Evolutionary conservation across 2,329 filamentous ascomycete species (phyloP).

Genomic region (Pseudocercospora musae): DNA sequence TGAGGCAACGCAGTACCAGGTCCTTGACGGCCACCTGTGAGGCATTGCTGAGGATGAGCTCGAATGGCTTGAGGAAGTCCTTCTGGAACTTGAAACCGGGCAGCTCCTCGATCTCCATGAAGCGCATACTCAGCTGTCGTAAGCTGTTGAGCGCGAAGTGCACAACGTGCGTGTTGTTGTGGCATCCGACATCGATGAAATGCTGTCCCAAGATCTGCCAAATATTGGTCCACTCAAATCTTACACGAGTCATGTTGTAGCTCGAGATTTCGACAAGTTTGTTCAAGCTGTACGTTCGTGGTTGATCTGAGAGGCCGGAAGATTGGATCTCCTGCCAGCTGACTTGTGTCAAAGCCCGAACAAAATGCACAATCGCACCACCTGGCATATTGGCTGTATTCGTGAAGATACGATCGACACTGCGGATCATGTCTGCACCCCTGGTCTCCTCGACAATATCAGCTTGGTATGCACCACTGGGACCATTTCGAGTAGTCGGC

Average conservation of each 20-base stretch:
- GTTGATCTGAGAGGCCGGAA: slow-evolving; percentile 91
- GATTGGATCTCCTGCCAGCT: slow-evolving; percentile 99
- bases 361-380: slow-evolving; percentile 93
- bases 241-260: slow-evolving; percentile 98
- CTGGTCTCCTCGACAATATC: slow-evolving; percentile 90
- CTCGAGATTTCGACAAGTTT: slow-evolving; percentile 99
- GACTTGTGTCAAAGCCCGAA: slow-evolving; percentile 85
- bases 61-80: slow-evolving; percentile 96
- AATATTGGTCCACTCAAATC: slow-evolving; percentile 97
- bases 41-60: slow-evolving; percentile 94
- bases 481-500: slow-evolving; percentile 46
- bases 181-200: slow-evolving; percentile 96
- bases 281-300: slow-evolving; percentile 93
- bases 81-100: slow-evolving; percentile 99
- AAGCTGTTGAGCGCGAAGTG: slow-evolving; percentile 96
- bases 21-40: slow-evolving; percentile 92
- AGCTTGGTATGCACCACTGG: slow-evolving; percentile 51
- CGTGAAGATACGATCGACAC: slow-evolving; percentile 93
- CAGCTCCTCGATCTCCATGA: slow-evolving; percentile 96
- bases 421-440: slow-evolving; percentile 87
- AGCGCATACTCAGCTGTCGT: slow-evolving; percentile 94
- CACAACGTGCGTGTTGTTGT: slow-evolving; percentile 93
- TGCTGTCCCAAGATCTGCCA: slow-evolving; percentile 98
- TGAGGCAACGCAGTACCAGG: slow-evolving; percentile 90
- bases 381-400: slow-evolving; percentile 91